Evolutionary conservation across 192 early-diverging fungal species (phyloP).

Genomic region (Allomyces javanicus): DNA sequence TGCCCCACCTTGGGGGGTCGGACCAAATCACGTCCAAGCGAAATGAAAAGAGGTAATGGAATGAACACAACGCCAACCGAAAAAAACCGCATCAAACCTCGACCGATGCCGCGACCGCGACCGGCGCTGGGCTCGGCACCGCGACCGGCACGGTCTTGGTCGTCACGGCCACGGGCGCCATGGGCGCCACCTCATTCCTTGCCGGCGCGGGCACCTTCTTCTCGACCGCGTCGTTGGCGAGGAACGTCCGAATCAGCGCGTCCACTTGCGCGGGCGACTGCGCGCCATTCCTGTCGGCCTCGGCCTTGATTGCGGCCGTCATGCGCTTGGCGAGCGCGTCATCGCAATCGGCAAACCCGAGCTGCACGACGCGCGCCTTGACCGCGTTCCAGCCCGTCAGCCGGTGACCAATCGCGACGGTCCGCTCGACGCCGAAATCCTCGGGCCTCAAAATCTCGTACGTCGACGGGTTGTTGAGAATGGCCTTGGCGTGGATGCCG

Average conservation of each 20-base stretch:
- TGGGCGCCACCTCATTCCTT: too few relatives aligned
- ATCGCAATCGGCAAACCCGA: slow-evolving; percentile 48
- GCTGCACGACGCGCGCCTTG: slow-evolving; percentile 91
- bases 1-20: too few relatives aligned
- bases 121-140: too few relatives aligned
- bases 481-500: slow-evolving; percentile 98
- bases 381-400: slow-evolving; percentile 98
- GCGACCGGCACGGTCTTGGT: too few relatives aligned
- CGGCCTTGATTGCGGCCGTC: slow-evolving; percentile 82
- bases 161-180: too few relatives aligned
- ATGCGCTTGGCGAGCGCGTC: slow-evolving; percentile 82
- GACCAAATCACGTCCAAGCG: too few relatives aligned
- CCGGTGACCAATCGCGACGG: slow-evolving; percentile 90
- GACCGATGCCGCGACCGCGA: too few relatives aligned
- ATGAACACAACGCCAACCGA: too few relatives aligned
- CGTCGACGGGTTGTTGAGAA: slow-evolving; percentile 94
- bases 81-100: too few relatives aligned
- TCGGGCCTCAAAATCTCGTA: slow-evolving; percentile 97
- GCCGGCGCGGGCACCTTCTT: too few relatives aligned
- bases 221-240: too few relatives aligned
- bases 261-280: neutral
- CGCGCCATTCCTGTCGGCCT: slow-evolving; percentile 46
- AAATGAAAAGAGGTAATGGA: too few relatives aligned
- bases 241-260: neutral
- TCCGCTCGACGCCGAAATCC: slow-evolving; percentile 97